phyloP scores from a whole-genome alignment of 73 alveolate genomes.

The Symbiodinium natans region DNA sequence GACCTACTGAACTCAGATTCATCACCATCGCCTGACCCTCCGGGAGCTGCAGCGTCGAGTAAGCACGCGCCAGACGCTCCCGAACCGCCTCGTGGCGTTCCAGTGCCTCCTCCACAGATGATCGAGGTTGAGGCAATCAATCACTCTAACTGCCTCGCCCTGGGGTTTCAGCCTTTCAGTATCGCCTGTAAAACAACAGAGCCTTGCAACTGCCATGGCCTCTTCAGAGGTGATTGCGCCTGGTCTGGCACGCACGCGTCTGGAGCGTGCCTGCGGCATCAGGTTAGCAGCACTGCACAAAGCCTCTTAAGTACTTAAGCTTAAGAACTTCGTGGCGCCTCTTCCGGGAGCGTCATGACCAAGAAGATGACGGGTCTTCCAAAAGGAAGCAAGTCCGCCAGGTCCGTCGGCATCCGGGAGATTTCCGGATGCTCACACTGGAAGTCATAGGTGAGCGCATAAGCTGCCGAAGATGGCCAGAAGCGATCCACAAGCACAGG shows the following conservation, averaged over 20 bases:
- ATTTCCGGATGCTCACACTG: background rate
- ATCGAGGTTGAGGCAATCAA: background rate
- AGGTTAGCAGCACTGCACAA: too few relatives aligned
- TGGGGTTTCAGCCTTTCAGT: too few relatives aligned
- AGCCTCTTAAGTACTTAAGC: too few relatives aligned
- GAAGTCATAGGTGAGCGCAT: slow-evolving; percentile 39
- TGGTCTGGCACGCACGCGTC: background rate
- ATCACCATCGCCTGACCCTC: background rate
- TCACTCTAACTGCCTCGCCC: background rate
- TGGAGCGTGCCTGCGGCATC: background rate
- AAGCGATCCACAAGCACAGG: slow-evolving; percentile 61
- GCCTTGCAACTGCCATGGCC: background rate
- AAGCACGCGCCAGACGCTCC: background rate
- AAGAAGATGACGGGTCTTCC: background rate
- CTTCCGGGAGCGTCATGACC: background rate
- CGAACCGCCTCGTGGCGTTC: background rate
- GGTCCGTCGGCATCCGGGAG: background rate
- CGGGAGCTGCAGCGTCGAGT: background rate
- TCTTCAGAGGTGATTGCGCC: background rate
- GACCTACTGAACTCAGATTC: too few relatives aligned
- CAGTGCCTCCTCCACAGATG: background rate
- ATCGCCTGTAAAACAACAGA: too few relatives aligned
- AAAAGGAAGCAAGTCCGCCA: background rate
- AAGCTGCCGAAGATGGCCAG: slow-evolving; percentile 71
- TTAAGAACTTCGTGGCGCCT: background rate